Conservation (phyloP, 2,329 filamentous ascomycete genomes). For the Claviceps africana region DNA sequence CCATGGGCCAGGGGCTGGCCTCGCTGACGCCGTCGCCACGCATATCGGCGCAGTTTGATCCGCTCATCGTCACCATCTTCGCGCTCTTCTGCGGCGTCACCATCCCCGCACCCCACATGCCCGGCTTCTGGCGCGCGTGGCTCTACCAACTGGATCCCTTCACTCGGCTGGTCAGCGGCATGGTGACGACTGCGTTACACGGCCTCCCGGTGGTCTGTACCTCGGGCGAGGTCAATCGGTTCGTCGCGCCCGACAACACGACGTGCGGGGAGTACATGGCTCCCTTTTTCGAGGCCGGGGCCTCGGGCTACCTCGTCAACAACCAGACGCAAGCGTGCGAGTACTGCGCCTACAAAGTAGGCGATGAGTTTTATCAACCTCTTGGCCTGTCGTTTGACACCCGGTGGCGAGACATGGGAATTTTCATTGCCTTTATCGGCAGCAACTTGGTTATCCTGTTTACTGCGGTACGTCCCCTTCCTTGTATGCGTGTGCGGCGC, state of each 20-base stretch:
- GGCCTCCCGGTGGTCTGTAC: conserved; percentile 47
- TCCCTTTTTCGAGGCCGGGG: conserved; percentile 53
- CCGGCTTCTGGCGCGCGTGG: conserved; percentile 65
- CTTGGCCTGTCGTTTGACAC: conserved; percentile 53
- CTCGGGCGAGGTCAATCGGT: conserved; percentile 48
- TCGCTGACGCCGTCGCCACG: conserved; percentile 66
- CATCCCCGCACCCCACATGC: conserved; percentile 65
- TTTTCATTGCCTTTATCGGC: conserved; percentile 59
- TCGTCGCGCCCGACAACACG: conserved; percentile 50
- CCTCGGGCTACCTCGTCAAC: conserved; percentile 55
- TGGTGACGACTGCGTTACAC: conserved; percentile 66
- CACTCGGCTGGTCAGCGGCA: conserved; percentile 66
- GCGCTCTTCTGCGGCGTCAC: conserved; percentile 80
- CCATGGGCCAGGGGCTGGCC: conserved; percentile 61
- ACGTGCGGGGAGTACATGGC: conserved; percentile 66
- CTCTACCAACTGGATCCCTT: conserved; percentile 74
- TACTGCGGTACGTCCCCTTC: conserved; percentile 32
- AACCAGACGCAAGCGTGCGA: conserved; percentile 54
- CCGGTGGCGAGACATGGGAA: conserved; percentile 73
- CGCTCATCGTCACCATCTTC: conserved; percentile 71
- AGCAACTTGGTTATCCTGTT: conserved; percentile 58
- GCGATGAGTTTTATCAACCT: conserved; percentile 64
- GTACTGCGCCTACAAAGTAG: conserved; percentile 70
- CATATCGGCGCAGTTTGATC: conserved; percentile 67
- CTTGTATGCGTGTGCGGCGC: background rate